Evolutionary conservation across 805 yeast species (phyloP), one percentile per base, ranked within the genome.

Genomic region (Cyberlindnera saturnus): DNA sequence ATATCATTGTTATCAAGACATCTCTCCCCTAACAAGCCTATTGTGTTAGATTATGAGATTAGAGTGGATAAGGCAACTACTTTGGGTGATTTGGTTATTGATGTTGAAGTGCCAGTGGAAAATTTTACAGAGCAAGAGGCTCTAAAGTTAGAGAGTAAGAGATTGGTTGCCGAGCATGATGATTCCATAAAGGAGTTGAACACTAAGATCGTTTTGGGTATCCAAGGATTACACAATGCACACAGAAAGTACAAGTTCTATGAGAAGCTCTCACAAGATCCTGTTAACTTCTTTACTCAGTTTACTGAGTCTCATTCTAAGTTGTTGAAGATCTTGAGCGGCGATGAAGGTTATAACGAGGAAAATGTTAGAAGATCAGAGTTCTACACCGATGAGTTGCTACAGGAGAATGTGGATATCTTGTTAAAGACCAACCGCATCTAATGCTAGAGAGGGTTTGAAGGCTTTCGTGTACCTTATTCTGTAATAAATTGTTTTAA

Each of bases 311-410:
- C 88, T 36, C 95, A 93, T 62, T 72, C 88, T 14, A 86, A 88
- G 46, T 86, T 91, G 38, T 72, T 93, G 57, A 89, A 85, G 65
- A 85, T 91, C 13, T 71, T 93, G 50, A 77, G 88, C 46, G 89
- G 96, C 51, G 98, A 93, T 55, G 93, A 86, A 54, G 91, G 90
- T 9, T 85, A 81, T 64, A 82, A 81, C 59, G 97, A 91, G 65
- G 97, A 90, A 59, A 71, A 77, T 17, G 96, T 88, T 5, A 79
- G 99, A 67, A 77, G 84, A 55, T 79, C 96, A 3, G 79, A 81
- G 15, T 93, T 83, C 64, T 93, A 85, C 64, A 61, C 61, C 35
- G 90, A 87, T 55, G 87, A 86, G 48, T 68, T 85, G 53, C 69
- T 93, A 43, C 75, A 77, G 48, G 93, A 89, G 54, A 89, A 88